Evolutionary conservation across 2,329 filamentous ascomycete genomes (phyloP).

Genomic region (Pseudogymnoascus sp.): DNA sequence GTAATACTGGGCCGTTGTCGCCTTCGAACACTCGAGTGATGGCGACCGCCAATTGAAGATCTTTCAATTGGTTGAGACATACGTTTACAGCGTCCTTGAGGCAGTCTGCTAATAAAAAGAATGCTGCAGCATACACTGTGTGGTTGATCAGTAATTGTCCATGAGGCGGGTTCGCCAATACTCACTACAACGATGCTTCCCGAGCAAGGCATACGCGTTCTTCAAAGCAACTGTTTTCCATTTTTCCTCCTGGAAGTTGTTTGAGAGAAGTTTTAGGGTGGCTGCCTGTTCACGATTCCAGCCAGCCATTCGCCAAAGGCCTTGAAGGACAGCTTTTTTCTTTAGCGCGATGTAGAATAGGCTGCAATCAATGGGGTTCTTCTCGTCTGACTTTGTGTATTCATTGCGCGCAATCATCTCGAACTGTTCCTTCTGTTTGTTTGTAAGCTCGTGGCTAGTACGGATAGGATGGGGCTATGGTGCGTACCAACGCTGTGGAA

Average conservation of each 20-base stretch:
- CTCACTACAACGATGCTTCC: constrained; percentile 76
- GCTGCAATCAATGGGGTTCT: constrained; percentile 84
- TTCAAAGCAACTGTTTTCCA: constrained; percentile 89
- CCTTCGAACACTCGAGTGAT: constrained; percentile 84
- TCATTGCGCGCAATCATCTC: constrained; percentile 89
- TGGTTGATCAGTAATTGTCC: constrained; percentile 9
- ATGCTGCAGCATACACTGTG: constrained; percentile 84
- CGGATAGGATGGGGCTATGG: constrained; percentile 10
- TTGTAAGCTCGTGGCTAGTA: not conserved
- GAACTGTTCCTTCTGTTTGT: constrained; percentile 61
- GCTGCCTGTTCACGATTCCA: constrained; percentile 81
- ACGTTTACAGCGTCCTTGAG: constrained; percentile 80
- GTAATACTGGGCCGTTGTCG: constrained; percentile 67
- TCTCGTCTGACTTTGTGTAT: constrained; percentile 79
- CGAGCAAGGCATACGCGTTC: constrained; percentile 91
- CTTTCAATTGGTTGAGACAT: constrained; percentile 77
- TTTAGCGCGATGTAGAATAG: constrained; percentile 83
- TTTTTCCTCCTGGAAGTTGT: constrained; percentile 79
- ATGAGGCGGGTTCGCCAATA: constrained; percentile 8
- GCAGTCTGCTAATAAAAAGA: constrained; percentile 85
- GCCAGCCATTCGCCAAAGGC: constrained; percentile 87
- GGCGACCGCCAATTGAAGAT: constrained; percentile 82
- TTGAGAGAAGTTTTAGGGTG: constrained; percentile 73
- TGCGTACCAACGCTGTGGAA: constrained; percentile 61
- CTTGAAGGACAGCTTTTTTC: constrained; percentile 85